These are phyloP conservation scores for Closterium sp. DNA, from an alignment of 139 green algal genomes.

Conservation along the genomic window DNA sequence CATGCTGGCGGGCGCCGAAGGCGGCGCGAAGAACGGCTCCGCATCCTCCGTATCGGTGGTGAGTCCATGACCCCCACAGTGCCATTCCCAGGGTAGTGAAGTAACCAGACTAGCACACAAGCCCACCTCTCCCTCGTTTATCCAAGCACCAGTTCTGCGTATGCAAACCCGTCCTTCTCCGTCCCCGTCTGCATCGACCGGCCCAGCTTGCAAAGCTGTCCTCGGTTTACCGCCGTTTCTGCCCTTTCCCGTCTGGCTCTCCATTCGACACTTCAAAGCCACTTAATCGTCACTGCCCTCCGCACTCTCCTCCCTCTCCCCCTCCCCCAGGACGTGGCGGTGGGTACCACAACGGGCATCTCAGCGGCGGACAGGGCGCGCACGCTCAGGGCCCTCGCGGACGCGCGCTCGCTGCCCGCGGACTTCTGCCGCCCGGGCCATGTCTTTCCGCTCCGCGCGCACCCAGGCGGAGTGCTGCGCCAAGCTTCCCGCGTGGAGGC, in stretches of 20 bases:
- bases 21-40: constrained; percentile 87
- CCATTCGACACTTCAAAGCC: too few species aligned
- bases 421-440: constrained; percentile 89
- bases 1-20: constrained; percentile 80
- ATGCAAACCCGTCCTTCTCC: too few species aligned
- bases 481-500: constrained; percentile 90
- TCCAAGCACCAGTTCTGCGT: too few species aligned
- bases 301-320: too few species aligned
- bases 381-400: constrained; percentile 78
- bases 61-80: not conserved
- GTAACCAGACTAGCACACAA: too few species aligned
- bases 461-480: constrained; percentile 64
- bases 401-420: constrained; percentile 48
- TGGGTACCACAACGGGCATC: constrained; percentile 89
- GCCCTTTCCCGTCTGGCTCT: too few species aligned
- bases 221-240: too few species aligned
- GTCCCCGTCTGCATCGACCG: too few species aligned
- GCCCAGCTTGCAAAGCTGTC: too few species aligned
- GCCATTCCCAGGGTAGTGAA: too few species aligned
- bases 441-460: constrained; percentile 87
- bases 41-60: constrained; percentile 84
- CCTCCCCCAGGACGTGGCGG: not conserved
- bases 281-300: too few species aligned
- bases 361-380: constrained; percentile 80
- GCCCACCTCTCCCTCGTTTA: too few species aligned